Base-by-base conservation (phyloP, 2,329 filamentous ascomycete genomes). In the Ceratocystis papillata region DNA sequence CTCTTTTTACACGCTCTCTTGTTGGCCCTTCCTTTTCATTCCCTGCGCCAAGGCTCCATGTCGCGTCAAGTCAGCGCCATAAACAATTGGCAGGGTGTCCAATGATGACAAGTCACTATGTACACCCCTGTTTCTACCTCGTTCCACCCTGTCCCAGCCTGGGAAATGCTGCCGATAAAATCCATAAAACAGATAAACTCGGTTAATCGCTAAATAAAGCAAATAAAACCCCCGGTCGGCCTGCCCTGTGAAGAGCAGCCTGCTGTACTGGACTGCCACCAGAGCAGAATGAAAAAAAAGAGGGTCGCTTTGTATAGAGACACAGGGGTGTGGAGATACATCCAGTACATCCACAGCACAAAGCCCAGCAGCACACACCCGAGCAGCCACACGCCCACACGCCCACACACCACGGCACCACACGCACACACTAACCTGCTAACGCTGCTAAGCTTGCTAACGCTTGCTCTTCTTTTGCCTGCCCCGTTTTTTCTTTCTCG, bases 401-500 rank as follows among this genome's bases (percentile, higher is more conserved):
- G 10, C 37, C 37, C 37, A 41, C 37, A 41, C 37, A 41, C 37
- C 37, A 41, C 37, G 37, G 37, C 37, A 41, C 37, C 37, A 41
- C 37, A 41, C 37, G 37, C 37, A 41, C 37, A 41, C 37, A 41
- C 37, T 41, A 41, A 41, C 37, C 37, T 41, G 37, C 37, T 41
- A 41, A 41, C 37, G 37, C 12, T 41, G 37, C 37, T 41, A 41
- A 41, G 37, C 37, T 41, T 41, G 37, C 37, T 41, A 41, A 41
- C 37, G 37, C 37, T 41, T 41, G 37, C 37, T 41, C 37, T 41
- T 25, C n/a, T 50, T 41, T 41, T 60, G 53, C 66, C 66, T 67
- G 68, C 66, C 67, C 68, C 67, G 62, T 64, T 68, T 65, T 67
- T 67, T 68, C 62, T 65, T 68, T 66, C 69, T 70, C 69, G 66